These are phyloP conservation scores for Apiospora malaysiana DNA, from an alignment of 2,329 filamentous ascomycete genomes.

Conservation along the genomic window DNA sequence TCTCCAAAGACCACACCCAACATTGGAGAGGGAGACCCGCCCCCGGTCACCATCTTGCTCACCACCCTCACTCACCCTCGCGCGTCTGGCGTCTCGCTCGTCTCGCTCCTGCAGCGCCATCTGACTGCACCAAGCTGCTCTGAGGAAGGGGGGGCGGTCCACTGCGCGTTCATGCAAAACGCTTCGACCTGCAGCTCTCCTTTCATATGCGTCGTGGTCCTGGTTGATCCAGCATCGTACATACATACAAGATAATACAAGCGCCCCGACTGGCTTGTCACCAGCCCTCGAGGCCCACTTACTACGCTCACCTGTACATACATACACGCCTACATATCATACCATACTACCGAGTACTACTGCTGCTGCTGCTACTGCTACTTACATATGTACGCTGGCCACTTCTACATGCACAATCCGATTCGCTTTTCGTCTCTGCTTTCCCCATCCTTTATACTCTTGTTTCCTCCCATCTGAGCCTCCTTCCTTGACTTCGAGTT, in stretches of 20 bases:
- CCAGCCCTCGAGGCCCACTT: slow-evolving; percentile 10
- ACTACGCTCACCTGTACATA: neutral
- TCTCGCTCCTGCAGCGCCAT: slow-evolving; percentile 8
- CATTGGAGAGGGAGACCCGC: neutral
- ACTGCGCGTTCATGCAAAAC: slow-evolving; percentile 22
- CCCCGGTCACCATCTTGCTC: neutral
- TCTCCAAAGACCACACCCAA: neutral
- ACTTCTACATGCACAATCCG: slow-evolving; percentile 7
- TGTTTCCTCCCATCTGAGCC: neutral
- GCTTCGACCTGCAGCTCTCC: slow-evolving; percentile 19
- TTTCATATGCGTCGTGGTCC: slow-evolving; percentile 5
- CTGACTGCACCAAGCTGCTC: slow-evolving; percentile 10
- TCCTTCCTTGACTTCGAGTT: neutral
- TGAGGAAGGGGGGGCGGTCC: slow-evolving; percentile 15
- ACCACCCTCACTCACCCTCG: neutral
- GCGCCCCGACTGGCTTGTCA: neutral
- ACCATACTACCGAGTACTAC: neutral
- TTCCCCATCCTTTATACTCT: slow-evolving; percentile 13
- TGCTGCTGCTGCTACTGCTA: too few relatives aligned
- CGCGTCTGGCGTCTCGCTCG: slow-evolving; percentile 10
- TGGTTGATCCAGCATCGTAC: slow-evolving; percentile 9
- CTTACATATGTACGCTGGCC: neutral
- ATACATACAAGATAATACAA: neutral
- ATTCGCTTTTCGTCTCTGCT: slow-evolving; percentile 1
- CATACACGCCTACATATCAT: slow-evolving; percentile 2